Percentiles rank a stretch among this genome's conserved stretches.
Evolutionary conservation across 164 flowering plant genomes (phyloP).

Genomic region (Vitis cinerea): DNA sequence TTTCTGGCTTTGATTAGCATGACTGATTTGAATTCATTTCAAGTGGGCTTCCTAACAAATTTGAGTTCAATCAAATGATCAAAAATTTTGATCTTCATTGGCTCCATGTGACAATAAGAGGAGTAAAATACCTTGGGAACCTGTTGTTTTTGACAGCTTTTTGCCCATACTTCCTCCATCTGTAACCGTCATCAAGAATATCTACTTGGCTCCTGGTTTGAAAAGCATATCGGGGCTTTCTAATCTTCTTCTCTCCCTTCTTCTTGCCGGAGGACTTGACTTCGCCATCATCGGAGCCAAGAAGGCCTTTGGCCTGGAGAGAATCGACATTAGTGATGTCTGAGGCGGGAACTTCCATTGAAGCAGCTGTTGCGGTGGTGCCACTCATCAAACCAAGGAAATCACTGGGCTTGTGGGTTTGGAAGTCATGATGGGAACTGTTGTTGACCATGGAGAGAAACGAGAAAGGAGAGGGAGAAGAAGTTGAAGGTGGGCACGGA

Average conservation of each 20-base stretch:
- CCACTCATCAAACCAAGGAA: constrained; percentile 13
- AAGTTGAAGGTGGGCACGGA: constrained; percentile 11
- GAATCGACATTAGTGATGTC: background rate
- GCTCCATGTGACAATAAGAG: no score
- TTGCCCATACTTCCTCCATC: constrained; percentile 31
- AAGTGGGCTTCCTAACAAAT: background rate
- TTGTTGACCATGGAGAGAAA: background rate
- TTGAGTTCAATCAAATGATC: background rate
- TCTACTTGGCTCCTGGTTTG: constrained; percentile 32
- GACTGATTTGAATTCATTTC: no score
- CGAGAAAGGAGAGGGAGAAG: background rate
- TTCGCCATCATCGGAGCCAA: background rate
- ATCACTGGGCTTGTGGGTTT: background rate
- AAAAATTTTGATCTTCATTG: background rate
- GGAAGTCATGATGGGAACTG: background rate
- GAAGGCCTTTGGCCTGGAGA: background rate
- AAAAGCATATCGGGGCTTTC: constrained; percentile 21
- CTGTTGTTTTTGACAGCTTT: constrained; percentile 26
- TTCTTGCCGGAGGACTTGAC: no score
- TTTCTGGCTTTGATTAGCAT: no score
- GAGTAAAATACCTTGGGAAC: constrained; percentile 14
- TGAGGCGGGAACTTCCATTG: background rate
- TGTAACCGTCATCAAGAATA: constrained; percentile 28
- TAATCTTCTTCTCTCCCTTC: constrained; percentile 12
- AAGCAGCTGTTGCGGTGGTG: no score